Evolutionary conservation across 139 green algal genomes (phyloP), one percentile per base, ranked within the genome.

Genomic region (Chlamydomonas sp.): DNA sequence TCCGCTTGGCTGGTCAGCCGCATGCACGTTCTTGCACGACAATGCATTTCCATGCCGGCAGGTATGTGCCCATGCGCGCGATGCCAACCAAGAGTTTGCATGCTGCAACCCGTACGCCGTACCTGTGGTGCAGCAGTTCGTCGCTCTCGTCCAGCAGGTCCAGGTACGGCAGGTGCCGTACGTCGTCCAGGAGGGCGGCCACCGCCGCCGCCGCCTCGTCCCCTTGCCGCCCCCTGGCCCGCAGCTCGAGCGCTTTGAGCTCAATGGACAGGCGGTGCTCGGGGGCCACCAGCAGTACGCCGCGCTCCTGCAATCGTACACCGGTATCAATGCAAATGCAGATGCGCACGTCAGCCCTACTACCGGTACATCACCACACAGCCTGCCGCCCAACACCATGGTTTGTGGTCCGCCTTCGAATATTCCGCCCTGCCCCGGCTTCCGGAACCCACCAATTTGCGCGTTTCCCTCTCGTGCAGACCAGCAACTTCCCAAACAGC

Each of bases 81-180:
- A n/a, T n/a, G n/a, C n/a, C n/a, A n/a, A n/a, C n/a, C n/a, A n/a
- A n/a, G n/a, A n/a, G n/a, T n/a, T n/a, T n/a, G n/a, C n/a, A n/a
- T n/a, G n/a, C n/a, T n/a, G n/a, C n/a, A n/a, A n/a, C n/a, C n/a
- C n/a, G n/a, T n/a, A 49, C 31, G 31, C 31, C 58, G 15, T 7
- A 93, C 91, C 83, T 90, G 91, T 95, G 93, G 66, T 86, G 81
- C 78, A 94, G 85, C 75, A 95, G 84, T 78, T 94, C 89, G 57
- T 95, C 93, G 57, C 85, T 90, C 69, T 95, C 93, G 85, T 95
- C 93, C 82, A 95, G 63, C 59, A 94, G 76, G 77, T 95, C 93
- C 5, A 91, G 17, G 71, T 89, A 93, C 1, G 91, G 90, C 31
- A 49, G 31, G 31, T 49, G 31, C 31, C 31, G 31, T 75, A 95